Base-by-base conservation (phyloP, 306 rosid species). In the Alnus glutinosa region DNA sequence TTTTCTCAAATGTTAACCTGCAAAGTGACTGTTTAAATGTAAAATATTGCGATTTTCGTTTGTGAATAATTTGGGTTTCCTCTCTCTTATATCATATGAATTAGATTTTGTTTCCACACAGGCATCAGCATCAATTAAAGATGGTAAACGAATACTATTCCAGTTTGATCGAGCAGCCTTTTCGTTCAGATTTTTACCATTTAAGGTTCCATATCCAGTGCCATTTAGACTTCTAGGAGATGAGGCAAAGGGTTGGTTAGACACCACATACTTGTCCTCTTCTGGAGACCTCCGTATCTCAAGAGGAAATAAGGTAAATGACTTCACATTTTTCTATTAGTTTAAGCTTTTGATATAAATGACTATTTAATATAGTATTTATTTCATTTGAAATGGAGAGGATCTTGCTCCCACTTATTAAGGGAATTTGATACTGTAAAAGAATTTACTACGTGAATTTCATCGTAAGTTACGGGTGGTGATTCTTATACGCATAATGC, bases 221-320 rank as follows among this genome's bases (percentile, higher is more conserved):
- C 98, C 98, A 57, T 95, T 95, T 82, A 91, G 79, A 85, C 93
- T 95, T 78, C 93, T 94, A 14, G 97, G 98, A 83, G 97, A 94
- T 73, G 98, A 94, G 88, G 97, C 97, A 76, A 92, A 90, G 87
- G 98, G 98, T 64, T 95, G 98, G 97, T 89, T 95, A 81, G 97
- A 95, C 80, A 95, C 97, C 81, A 92, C 97, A 55, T 95, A 95
- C 80, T 79, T 95, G 81, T 95, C 98, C 2, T 82, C 81, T 67
- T 91, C 98, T 0, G 98, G 98, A 74, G 88, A 89, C 87, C 92
- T 95, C 70, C 97, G 98, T 55, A 89, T 95, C 85, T 95, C 97
- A 55, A 92, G 92, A 90, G 98, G 98, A 88, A 94, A 88, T 81
- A 95, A 95, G 97, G 98, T 91, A 85, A 85, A 82, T 68, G 47